A percentile compares a stretch with the other conserved stretches of the same genome.
Conservation (phyloP, 345 rosid species). For the Ceriops decandra region DNA sequence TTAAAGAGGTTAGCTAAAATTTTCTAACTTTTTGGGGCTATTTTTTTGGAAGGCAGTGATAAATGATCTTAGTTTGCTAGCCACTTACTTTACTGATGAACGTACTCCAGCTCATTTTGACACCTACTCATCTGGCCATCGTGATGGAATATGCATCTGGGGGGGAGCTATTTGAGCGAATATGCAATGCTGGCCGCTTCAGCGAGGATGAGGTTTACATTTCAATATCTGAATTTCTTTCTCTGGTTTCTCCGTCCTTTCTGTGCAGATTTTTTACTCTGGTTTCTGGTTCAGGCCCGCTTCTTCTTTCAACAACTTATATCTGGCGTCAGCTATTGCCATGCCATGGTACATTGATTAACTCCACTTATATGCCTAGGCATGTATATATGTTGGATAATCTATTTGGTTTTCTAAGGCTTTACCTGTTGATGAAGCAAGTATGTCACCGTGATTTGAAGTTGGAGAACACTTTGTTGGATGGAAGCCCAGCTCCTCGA, state of each 20-base stretch:
- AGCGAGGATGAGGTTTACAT: constrained; percentile 30
- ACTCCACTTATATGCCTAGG: neutral
- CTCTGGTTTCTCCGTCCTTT: neutral
- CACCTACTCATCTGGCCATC: constrained; percentile 33
- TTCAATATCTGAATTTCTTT: neutral
- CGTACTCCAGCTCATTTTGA: constrained; percentile 25
- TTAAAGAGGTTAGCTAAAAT: constrained; percentile 27
- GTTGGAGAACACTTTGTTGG: constrained; percentile 34
- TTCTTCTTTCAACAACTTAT: constrained; percentile 37
- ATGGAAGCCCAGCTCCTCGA: constrained; percentile 34
- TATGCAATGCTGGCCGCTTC: constrained; percentile 26
- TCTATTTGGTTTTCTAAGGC: constrained; percentile 1
- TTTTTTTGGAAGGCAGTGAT: neutral
- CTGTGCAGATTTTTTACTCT: neutral
- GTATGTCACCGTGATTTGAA: constrained; percentile 38
- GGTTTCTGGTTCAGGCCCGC: constrained; percentile 28
- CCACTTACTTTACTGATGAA: neutral
- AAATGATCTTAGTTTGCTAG: neutral
- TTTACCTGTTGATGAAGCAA: constrained; percentile 30
- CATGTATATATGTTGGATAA: neutral
- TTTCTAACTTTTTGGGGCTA: neutral
- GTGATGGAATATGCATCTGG: constrained; percentile 39
- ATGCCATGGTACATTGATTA: constrained; percentile 27
- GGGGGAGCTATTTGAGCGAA: constrained; percentile 37
- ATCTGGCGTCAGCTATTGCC: constrained; percentile 34